Evolutionary conservation across 1,139 yeast species (phyloP).

Genomic region (Pneumocystis carinii): DNA sequence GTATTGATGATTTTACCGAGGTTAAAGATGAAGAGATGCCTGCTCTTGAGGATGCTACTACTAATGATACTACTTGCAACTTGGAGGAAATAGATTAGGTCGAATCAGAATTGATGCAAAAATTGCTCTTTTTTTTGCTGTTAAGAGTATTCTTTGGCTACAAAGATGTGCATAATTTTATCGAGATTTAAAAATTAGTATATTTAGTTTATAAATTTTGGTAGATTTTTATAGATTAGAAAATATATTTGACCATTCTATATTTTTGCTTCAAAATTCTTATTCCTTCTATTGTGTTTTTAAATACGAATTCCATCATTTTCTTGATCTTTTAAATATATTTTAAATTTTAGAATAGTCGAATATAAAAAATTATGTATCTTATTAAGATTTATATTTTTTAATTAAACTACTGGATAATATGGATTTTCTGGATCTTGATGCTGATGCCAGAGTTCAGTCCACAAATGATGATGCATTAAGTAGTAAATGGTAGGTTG

Average conservation of each 20-base stretch:
- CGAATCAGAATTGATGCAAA: not conserved
- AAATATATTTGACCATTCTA: not conserved
- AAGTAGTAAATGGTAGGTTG: slow-evolving; percentile 36
- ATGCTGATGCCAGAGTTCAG: slow-evolving; percentile 26
- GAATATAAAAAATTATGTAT: too few species aligned
- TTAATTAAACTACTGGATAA: not conserved
- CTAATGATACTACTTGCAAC: not conserved
- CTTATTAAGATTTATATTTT: too few species aligned
- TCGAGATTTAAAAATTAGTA: not conserved
- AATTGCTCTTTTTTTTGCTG: not conserved
- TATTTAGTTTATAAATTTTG: not conserved
- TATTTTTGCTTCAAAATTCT: not conserved
- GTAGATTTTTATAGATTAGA: not conserved
- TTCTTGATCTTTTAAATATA: not conserved
- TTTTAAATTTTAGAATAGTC: not conserved
- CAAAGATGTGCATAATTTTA: not conserved
- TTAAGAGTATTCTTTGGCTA: not conserved
- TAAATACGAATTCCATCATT: not conserved
- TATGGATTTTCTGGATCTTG: not conserved
- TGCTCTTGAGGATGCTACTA: not conserved
- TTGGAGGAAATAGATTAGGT: not conserved
- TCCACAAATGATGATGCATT: slow-evolving; percentile 80
- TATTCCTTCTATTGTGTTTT: too few species aligned
- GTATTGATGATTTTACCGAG: slow-evolving; percentile 57
- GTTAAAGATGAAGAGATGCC: not conserved